These are phyloP conservation scores for Colletotrichum plurivorum DNA, from an alignment of 2,329 filamentous ascomycete species.

Conservation along the genomic window DNA sequence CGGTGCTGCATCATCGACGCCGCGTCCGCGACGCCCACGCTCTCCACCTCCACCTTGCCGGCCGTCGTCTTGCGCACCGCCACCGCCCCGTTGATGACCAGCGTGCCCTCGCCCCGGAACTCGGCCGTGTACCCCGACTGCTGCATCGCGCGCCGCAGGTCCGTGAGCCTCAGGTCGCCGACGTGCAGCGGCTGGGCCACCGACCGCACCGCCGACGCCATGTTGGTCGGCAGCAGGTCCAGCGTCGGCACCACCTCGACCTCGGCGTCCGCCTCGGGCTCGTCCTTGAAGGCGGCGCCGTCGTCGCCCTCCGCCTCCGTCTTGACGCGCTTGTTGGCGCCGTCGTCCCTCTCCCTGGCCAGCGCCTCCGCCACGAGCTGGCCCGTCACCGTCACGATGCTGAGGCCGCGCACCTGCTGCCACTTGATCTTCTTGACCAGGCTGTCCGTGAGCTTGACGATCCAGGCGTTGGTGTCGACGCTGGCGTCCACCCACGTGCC, in stretches of 20 bases:
- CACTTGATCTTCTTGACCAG: slow-evolving; percentile 91
- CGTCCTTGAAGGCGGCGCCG: slow-evolving; percentile 38
- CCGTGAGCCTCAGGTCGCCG: slow-evolving; percentile 90
- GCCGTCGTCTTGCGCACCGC: slow-evolving; percentile 89
- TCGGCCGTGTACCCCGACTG: slow-evolving; percentile 87
- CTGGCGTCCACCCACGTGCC: slow-evolving; percentile 87
- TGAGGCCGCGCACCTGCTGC: slow-evolving; percentile 92
- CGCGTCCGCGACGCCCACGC: slow-evolving; percentile 68
- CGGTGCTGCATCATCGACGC: slow-evolving; percentile 60
- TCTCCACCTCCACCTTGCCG: slow-evolving; percentile 91
- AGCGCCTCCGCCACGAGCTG: slow-evolving; percentile 62
- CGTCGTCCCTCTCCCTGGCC: slow-evolving; percentile 54
- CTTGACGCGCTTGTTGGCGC: slow-evolving; percentile 65
- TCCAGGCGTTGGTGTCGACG: slow-evolving; percentile 98
- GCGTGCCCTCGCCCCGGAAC: slow-evolving; percentile 91
- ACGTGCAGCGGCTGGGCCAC: slow-evolving; percentile 93
- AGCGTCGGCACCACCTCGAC: slow-evolving; percentile 60
- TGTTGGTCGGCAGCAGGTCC: slow-evolving; percentile 67
- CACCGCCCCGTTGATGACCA: slow-evolving; percentile 90
- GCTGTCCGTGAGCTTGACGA: slow-evolving; percentile 87
- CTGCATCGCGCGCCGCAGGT: slow-evolving; percentile 88
- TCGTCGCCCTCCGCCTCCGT: slow-evolving; percentile 50
- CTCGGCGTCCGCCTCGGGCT: slow-evolving; percentile 23
- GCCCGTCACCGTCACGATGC: slow-evolving; percentile 93
- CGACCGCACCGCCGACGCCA: slow-evolving; percentile 81